A percentile compares a stretch with the other conserved stretches of the same genome.
These are phyloP conservation scores for Citrus mangshanensis DNA, from an alignment of 345 rosid species.

Conservation along the genomic window DNA sequence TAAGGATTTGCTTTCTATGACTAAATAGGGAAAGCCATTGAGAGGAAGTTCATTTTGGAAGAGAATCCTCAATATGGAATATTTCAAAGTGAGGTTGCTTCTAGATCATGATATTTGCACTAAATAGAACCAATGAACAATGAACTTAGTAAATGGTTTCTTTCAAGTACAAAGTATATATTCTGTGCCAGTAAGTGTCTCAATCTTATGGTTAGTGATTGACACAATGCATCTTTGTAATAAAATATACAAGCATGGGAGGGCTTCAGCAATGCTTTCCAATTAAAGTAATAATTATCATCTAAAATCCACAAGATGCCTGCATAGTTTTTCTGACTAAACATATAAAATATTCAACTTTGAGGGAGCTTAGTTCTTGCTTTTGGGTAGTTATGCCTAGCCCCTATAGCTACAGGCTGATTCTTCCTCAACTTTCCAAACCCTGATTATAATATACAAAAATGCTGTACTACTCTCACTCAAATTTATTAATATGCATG, in stretches of 20 bases:
- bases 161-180: constrained; percentile 39
- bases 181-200: constrained; percentile 31
- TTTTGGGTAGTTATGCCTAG: constrained; percentile 19
- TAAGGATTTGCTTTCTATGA: neutral
- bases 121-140: constrained; percentile 1
- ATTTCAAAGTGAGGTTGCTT: constrained; percentile 4
- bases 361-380: constrained; percentile 22
- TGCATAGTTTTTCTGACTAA: constrained; percentile 22
- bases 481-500: neutral
- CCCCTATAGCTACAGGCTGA: constrained; percentile 22
- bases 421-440: constrained; percentile 19
- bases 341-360: constrained; percentile 16
- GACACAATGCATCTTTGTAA: constrained; percentile 10
- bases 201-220: constrained; percentile 26
- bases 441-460: neutral
- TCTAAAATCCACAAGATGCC: constrained; percentile 35
- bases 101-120: constrained; percentile 9
- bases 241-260: constrained; percentile 15
- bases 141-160: constrained; percentile 15
- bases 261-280: constrained; percentile 23
- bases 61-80: constrained; percentile 18
- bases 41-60: neutral
- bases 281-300: constrained; percentile 17
- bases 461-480: constrained; percentile 2
- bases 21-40: constrained; percentile 23